Percentiles rank a stretch among this genome's conserved stretches.
phyloP scores from a whole-genome alignment of 1,139 yeast species.

The Suhomyces terraborum region DNA sequence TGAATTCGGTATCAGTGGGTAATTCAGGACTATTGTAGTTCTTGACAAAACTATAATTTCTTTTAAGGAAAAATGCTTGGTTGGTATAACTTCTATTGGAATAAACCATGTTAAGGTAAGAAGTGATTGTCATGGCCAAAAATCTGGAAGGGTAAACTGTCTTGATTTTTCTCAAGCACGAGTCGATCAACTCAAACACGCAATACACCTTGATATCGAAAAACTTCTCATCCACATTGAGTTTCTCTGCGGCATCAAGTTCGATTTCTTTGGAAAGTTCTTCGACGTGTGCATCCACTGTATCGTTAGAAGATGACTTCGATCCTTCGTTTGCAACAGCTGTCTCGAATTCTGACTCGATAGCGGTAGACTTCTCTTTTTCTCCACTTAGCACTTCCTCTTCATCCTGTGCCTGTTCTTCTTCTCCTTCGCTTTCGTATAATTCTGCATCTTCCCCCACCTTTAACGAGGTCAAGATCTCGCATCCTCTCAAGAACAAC shows the following conservation, averaged over 20 bases:
- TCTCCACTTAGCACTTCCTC: too few relatives aligned
- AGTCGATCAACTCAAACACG: slow-evolving; percentile 59
- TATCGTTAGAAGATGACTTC: background rate
- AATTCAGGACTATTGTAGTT: slow-evolving; percentile 54
- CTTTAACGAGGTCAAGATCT: slow-evolving; percentile 44
- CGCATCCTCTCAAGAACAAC: slow-evolving; percentile 68
- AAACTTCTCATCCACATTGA: slow-evolving; percentile 19
- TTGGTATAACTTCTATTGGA: slow-evolving; percentile 34
- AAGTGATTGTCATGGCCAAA: slow-evolving; percentile 62
- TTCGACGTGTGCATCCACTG: background rate
- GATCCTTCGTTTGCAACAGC: background rate
- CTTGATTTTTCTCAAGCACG: slow-evolving; percentile 53
- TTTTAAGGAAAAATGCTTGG: slow-evolving; percentile 51
- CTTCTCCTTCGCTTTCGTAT: slow-evolving; percentile 3
- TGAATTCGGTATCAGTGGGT: slow-evolving; percentile 27
- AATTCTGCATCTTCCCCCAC: slow-evolving; percentile 10
- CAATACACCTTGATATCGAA: slow-evolving; percentile 63
- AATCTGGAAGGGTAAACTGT: slow-evolving; percentile 77
- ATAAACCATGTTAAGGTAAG: slow-evolving; percentile 53
- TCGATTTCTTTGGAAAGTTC: background rate
- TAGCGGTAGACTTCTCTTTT: too few relatives aligned
- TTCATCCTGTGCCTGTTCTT: slow-evolving; percentile 1
- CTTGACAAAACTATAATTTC: slow-evolving; percentile 66
- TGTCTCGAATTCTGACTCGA: too few relatives aligned
- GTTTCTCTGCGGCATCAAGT: background rate